Conservation (phyloP, 176 grass and related monocot genomes). For the Avena eriantha region DNA sequence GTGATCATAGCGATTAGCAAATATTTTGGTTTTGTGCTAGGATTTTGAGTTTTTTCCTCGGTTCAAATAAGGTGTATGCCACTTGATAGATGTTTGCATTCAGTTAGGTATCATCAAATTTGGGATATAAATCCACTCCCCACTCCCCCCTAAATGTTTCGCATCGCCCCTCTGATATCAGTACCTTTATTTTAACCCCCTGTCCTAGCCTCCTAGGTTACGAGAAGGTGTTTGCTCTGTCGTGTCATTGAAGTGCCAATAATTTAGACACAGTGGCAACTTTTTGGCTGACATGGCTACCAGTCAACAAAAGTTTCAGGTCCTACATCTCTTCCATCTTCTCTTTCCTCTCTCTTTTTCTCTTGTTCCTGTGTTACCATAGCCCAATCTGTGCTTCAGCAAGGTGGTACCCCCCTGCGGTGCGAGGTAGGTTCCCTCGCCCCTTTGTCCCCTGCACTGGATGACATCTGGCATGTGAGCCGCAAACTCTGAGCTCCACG, state of each 20-base stretch:
- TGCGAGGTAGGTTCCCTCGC: not conserved
- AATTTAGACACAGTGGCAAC: not conserved
- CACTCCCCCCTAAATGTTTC: not conserved
- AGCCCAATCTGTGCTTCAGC: not conserved
- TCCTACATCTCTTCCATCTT: not conserved
- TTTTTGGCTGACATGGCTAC: not conserved
- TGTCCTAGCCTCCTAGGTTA: not conserved
- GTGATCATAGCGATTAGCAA: not conserved
- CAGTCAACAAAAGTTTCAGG: not conserved
- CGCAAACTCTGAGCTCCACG: not conserved
- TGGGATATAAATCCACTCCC: not conserved
- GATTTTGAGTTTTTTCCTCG: not conserved
- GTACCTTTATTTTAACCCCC: not conserved
- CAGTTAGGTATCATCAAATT: not conserved
- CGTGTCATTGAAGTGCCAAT: not conserved
- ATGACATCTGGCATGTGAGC: not conserved
- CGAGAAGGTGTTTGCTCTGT: slow-evolving; percentile 7
- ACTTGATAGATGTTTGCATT: not conserved
- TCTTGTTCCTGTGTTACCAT: not conserved
- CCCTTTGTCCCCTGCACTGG: not conserved
- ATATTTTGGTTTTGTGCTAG: slow-evolving; percentile 6
- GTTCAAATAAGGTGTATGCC: not conserved
- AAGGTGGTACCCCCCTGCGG: not conserved
- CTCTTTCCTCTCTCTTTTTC: not conserved
- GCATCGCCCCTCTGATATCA: not conserved